Base-by-base conservation (phyloP, 331 rosid genomes). In the Arachis monticola region DNA sequence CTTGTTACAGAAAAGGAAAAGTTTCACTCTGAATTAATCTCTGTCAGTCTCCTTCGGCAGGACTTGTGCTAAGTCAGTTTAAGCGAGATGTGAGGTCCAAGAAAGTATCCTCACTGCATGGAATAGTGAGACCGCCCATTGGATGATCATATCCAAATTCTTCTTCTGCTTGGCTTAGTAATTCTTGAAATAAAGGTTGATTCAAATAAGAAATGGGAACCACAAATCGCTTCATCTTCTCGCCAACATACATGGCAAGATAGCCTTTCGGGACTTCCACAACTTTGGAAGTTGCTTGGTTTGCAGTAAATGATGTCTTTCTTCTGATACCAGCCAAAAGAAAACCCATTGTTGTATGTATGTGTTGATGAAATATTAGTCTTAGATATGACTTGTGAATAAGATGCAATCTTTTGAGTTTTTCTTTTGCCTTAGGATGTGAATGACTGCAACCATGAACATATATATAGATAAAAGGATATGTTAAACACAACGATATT, bases 331-430 rank as follows among this genome's bases (percentile, higher is more conserved):
- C 9, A 44, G 69, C 78, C 17, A 88, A 74, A 13, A 7, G 69
- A 27, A 87, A 80, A 80, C 77, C 84, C 84, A 83, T 85, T 85
- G 40, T 42, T 70, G 6, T 42, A 35, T 22, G 27, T 22, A 22
- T 72, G 46, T 67, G 41, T 31, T 44, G 32, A 35, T 45, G 7
- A 66, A 45, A 71, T 12, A 70, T 30, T 5, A 35, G 40, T 35
- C 40, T 35, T 35, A 13, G 12, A 7, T 27, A 6, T 47, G 48
- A 47, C 52, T 70, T 30, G 6, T 17, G 10, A 17, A 40, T 5
- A 38, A 57, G 42, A 51, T 6, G 22, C 30, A 64, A 61, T 8
- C 0, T 0, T 73, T 56, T 62, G 60, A 6, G 44, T 58, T 65
- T 46, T 0, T 10, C 27, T 22, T 47, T 59, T 74, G 78, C 55